Percentiles rank a stretch among this genome's conserved stretches.
phyloP scores from a whole-genome alignment of 140 eudicot species.

The Ambrosia hybrid region DNA sequence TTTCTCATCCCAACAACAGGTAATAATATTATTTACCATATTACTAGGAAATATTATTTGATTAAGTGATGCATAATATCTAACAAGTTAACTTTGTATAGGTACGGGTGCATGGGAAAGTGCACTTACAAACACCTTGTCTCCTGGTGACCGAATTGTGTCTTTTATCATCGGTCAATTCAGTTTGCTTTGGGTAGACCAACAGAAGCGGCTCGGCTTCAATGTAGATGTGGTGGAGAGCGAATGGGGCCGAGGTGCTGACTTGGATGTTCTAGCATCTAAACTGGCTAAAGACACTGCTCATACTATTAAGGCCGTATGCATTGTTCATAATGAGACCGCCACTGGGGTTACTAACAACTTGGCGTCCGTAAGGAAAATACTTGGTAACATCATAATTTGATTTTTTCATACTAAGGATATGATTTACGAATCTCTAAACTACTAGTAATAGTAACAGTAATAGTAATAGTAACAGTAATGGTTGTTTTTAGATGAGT shows the following conservation, averaged over 20 bases:
- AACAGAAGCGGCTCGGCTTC: slow-evolving; percentile 81
- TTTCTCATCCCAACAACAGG: too few species aligned
- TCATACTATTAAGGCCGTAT: slow-evolving; percentile 88
- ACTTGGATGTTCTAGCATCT: slow-evolving; percentile 77
- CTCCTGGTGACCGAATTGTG: slow-evolving; percentile 51
- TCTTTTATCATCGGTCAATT: slow-evolving; percentile 94
- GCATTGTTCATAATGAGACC: slow-evolving; percentile 97
- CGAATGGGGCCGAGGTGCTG: slow-evolving; percentile 93
- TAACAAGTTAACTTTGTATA: too few species aligned
- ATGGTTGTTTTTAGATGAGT: slow-evolving; percentile 54
- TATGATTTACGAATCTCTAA: too few species aligned
- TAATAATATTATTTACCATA: too few species aligned
- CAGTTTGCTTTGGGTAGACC: slow-evolving; percentile 98
- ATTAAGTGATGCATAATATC: too few species aligned
- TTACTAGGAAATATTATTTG: too few species aligned
- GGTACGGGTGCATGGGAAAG: too few species aligned
- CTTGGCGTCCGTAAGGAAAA: slow-evolving; percentile 85
- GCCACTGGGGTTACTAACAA: slow-evolving; percentile 99
- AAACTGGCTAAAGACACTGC: slow-evolving; percentile 74
- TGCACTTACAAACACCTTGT: too few species aligned
- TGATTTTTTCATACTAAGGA: too few species aligned
- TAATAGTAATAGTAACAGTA: too few species aligned
- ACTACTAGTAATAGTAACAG: too few species aligned
- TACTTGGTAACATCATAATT: slow-evolving; percentile 54
- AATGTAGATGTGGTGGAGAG: slow-evolving; percentile 91